These are phyloP conservation scores for Phytophthora gonapodyides DNA, from an alignment of 352 stramenopile genomes.

Conservation along the genomic window DNA sequence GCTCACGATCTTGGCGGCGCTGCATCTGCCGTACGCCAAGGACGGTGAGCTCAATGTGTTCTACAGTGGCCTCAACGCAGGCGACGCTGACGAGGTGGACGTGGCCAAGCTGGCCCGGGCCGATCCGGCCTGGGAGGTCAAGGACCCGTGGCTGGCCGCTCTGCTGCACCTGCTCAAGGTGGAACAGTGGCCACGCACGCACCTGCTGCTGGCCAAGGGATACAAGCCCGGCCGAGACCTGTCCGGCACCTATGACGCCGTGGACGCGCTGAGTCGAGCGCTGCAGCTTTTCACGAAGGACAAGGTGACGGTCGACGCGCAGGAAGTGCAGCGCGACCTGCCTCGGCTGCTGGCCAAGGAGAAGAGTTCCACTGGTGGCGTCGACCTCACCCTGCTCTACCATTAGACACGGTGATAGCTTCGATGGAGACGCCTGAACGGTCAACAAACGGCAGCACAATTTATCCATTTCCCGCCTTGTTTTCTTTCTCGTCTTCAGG, in stretches of 20 bases:
- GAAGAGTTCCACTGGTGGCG: constrained; percentile 39
- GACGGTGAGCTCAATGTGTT: constrained; percentile 49
- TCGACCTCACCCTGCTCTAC: constrained; percentile 52
- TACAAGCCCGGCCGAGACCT: constrained; percentile 64
- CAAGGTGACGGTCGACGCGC: constrained; percentile 40
- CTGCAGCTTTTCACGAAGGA: constrained; percentile 41
- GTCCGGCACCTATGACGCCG: constrained; percentile 53
- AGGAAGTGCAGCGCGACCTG: constrained; percentile 38
- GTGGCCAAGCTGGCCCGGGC: constrained; percentile 22
- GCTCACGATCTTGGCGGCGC: constrained; percentile 51
- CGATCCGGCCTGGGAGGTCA: constrained; percentile 55
- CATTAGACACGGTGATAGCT: constrained; percentile 35
- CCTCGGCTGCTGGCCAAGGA: constrained; percentile 39
- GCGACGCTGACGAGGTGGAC: neutral
- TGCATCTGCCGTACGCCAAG: constrained; percentile 70
- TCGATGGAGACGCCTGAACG: constrained; percentile 17
- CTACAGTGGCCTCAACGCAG: constrained; percentile 34
- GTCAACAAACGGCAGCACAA: constrained; percentile 25
- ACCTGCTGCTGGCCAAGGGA: constrained; percentile 64
- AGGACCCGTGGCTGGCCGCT: constrained; percentile 51
- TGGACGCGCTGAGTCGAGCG: constrained; percentile 43
- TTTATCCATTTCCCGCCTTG: constrained; percentile 33
- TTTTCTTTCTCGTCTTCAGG: constrained; percentile 31
- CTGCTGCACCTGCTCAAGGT: constrained; percentile 62
- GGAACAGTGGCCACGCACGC: constrained; percentile 50